Evolutionary conservation across 345 rosid species (phyloP).

Genomic region (Gossypium stocksii): DNA sequence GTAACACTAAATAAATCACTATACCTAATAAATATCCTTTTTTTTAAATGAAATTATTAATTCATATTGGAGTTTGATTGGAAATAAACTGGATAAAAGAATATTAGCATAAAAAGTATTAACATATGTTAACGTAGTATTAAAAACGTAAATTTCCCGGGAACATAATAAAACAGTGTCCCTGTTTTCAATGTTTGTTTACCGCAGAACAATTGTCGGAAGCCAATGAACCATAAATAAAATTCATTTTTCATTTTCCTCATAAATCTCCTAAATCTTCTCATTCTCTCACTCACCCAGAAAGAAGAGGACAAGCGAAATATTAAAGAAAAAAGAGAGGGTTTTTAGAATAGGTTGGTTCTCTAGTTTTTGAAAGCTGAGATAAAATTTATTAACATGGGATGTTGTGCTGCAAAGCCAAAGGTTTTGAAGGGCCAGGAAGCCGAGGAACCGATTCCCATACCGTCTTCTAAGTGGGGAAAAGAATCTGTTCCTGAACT

Average conservation of each 20-base stretch:
- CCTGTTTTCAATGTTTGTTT: not conserved
- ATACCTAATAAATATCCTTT: too few species aligned
- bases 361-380: not conserved
- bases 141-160: too few species aligned
- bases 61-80: too few species aligned
- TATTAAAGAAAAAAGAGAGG: not conserved
- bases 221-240: constrained; percentile 11
- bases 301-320: not conserved
- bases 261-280: constrained; percentile 22
- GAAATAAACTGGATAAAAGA: too few species aligned
- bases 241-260: not conserved
- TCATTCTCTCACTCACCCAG: constrained; percentile 6
- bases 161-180: too few species aligned
- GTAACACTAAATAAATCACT: too few species aligned
- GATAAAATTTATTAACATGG: constrained; percentile 26
- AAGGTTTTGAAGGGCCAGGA: constrained; percentile 35
- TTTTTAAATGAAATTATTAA: too few species aligned
- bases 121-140: too few species aligned
- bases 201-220: constrained; percentile 25
- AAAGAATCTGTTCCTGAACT: constrained; percentile 12
- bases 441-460: constrained; percentile 18
- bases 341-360: not conserved
- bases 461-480: constrained; percentile 16
- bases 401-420: constrained; percentile 48
- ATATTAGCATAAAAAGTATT: too few species aligned